Evolutionary conservation across 2,329 filamentous ascomycete species (phyloP), one percentile per base, ranked within the genome.

Genomic region (Calonectria pseudoturangicola): DNA sequence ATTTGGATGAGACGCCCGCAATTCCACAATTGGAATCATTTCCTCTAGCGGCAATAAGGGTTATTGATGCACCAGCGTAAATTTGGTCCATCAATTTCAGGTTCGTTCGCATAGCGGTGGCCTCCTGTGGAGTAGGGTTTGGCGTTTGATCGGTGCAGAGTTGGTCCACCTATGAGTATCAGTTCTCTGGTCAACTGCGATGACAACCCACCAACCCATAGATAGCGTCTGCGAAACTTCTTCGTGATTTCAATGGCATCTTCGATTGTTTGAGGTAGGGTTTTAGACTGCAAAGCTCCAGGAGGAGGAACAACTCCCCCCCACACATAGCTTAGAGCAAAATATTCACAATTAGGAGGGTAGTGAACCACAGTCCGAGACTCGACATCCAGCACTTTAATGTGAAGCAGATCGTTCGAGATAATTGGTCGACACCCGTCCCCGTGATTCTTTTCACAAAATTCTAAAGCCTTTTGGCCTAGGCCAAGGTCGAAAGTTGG

Each of bases 321-420:
- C 72, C 72, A 73, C 12, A 73, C 72, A 18, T 73, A 71, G 48
- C 67, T 71, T 1, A 73, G 72, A 13, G 72, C 72, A 39, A 70
- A 45, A 39, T 73, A 73, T 15, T 68, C 67, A 33, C 72, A 71
- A 9, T 13, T 10, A 16, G 25, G 5, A 10, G 36, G 25, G 3
- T 41, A 67, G 4, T 50, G 65, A 16, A 67, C 25, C 13, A 47
- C 50, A 6, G 33, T 45, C 8, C 65, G 48, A 9, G 33, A 13
- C 13, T 56, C 48, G 9, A 67, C 65, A 43, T 67, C 65, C 25
- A 67, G 16, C 15, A 67, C 50, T 10, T 41, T 41, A 27, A 51
- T 58, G 10, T 50, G 12, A 1, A 36, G 25, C 10, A 67, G 27
- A 4, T 58, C 65, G 9, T 67, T 43, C 12, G 36, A 39, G n/a